Base-by-base conservation (phyloP, 768 basidiomycete species). In the Thelephora aurantiotincta region DNA sequence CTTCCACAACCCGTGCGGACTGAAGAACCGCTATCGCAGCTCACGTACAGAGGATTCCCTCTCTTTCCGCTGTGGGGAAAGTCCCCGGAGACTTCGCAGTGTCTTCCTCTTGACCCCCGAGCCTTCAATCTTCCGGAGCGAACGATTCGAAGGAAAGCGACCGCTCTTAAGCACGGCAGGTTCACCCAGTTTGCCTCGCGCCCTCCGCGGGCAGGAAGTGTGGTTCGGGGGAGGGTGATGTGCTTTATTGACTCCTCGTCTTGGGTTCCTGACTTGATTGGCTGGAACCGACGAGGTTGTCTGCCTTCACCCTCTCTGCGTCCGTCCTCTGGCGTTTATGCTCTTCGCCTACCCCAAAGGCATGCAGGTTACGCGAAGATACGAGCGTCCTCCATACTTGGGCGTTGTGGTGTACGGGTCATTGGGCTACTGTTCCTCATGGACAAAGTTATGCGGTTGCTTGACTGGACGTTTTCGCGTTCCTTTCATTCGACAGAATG, bases 381-480 rank as follows among this genome's bases (percentile, higher is more conserved):
- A 84, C 59, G 84, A 87, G 84, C 75, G 60, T 58, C 61, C 57
- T 64, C 65, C 66, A 46, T 60, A 74, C 68, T 74, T 66, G 72
- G 65, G 61, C 60, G 62, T 60, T 51, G 45, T 52, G 51, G 52
- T 43, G 57, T 4, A 9, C 14, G 18, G 7, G 66, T 62, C 59
- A 60, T 57, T 53, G 62, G 61, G 70, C 71, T 65, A 54, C 58
- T 58, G 76, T 84, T 87, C 72, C 83, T 87, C 84, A 82, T 87
- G 80, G 78, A 71, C 66, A 86, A 61, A 87, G 84, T 83, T 75
- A 87, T 87, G 75, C 84, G 84, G 78, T 86, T 77, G 78, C 73
- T 52, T 71, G 68, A 58, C 60, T 55, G 52, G 49, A 50, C 51
- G 55, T 9, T 30, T 30, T 30, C 9, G 26, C 26, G 9, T 30